These are phyloP conservation scores for Rhypophila decipiens DNA, from an alignment of 495 filamentous ascomycete genomes.

Conservation along the genomic window DNA sequence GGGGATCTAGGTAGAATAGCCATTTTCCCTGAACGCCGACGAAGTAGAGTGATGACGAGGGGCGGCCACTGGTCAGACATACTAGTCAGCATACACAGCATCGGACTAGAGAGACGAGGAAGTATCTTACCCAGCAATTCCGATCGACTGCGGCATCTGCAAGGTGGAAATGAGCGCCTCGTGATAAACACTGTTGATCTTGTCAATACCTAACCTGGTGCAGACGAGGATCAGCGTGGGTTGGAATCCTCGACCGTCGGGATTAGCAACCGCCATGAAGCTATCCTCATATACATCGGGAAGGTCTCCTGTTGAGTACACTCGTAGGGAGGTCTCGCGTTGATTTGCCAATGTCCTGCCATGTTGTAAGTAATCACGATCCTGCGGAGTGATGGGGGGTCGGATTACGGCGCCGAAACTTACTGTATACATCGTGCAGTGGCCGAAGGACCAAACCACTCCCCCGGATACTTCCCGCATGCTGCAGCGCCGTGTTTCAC, in stretches of 20 bases:
- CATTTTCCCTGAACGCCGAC: constrained; percentile 83
- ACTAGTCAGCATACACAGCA: constrained; percentile 4
- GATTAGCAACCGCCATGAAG: constrained; percentile 67
- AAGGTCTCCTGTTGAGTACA: constrained; percentile 86
- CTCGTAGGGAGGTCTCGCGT: constrained; percentile 54
- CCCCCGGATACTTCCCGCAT: constrained; percentile 90
- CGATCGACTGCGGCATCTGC: constrained; percentile 82
- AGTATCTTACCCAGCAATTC: constrained; percentile 82
- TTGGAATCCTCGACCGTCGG: constrained; percentile 56
- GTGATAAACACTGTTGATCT: constrained; percentile 88
- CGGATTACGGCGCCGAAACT: too few species aligned
- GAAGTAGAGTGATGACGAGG: constrained; percentile 94
- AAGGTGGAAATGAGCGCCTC: constrained; percentile 75
- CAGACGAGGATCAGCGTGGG: constrained; percentile 88
- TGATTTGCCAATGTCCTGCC: constrained; percentile 63
- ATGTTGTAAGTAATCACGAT: constrained; percentile 5
- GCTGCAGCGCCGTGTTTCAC: constrained; percentile 80
- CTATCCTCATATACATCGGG: constrained; percentile 88
- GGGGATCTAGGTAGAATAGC: constrained; percentile 95
- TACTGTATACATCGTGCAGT: constrained; percentile 95
- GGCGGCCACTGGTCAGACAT: constrained; percentile 61
- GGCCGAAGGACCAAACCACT: constrained; percentile 99
- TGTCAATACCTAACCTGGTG: constrained; percentile 84
- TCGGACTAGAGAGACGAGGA: too few species aligned
- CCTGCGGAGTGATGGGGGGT: too few species aligned